phyloP scores from a whole-genome alignment of 2,329 filamentous ascomycete genomes.

The Paracoccidioides brasiliensis region DNA sequence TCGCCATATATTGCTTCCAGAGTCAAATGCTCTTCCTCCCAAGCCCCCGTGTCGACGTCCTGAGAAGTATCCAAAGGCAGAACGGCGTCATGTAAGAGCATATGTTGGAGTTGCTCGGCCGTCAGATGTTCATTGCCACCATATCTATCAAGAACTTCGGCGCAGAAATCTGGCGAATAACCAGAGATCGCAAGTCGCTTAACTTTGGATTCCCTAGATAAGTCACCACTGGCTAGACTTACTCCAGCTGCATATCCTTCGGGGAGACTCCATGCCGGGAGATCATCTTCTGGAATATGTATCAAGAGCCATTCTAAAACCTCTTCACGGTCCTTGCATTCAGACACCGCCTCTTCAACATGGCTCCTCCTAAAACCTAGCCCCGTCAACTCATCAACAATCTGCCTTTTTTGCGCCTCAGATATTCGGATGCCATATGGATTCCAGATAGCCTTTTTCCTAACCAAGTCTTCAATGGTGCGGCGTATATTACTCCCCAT shows the following conservation, averaged over 20 bases:
- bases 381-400: constrained; percentile 61
- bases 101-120: constrained; percentile 64
- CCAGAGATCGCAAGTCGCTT: constrained; percentile 71
- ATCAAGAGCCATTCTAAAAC: constrained; percentile 91
- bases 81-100: constrained; percentile 42
- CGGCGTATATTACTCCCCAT: constrained; percentile 72
- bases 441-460: constrained; percentile 76
- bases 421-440: constrained; percentile 58
- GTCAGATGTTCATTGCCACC: constrained; percentile 61
- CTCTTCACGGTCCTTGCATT: constrained; percentile 87
- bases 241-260: constrained; percentile 86
- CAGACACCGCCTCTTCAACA: constrained; percentile 69
- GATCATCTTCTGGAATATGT: constrained; percentile 90
- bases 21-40: constrained; percentile 75
- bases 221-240: constrained; percentile 66
- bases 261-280: constrained; percentile 84
- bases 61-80: constrained; percentile 9
- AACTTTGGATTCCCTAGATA: constrained; percentile 68
- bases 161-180: constrained; percentile 74
- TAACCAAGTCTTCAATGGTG: constrained; percentile 66
- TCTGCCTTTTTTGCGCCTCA: constrained; percentile 40
- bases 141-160: constrained; percentile 58
- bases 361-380: constrained; percentile 84
- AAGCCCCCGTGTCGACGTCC: constrained; percentile 43
- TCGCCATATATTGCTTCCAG: constrained; percentile 79